phyloP scores from a whole-genome alignment of 768 basidiomycete species.

The Termitomyces heimii region DNA sequence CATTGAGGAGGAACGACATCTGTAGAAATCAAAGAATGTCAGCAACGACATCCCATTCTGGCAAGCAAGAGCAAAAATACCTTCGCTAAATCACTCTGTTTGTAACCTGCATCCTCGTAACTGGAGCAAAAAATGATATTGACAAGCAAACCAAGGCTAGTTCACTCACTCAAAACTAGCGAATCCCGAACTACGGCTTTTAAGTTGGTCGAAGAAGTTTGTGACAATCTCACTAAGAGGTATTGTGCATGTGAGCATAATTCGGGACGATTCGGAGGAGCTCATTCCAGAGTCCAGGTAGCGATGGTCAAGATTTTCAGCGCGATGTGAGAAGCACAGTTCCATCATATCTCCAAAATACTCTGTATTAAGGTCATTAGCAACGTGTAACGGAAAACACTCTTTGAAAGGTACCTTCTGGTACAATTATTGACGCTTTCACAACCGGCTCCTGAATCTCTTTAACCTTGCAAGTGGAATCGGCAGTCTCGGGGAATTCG shows the following conservation, averaged over 20 bases:
- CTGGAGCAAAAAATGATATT: conserved; percentile 32
- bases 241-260: conserved; percentile 78
- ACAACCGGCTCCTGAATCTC: conserved; percentile 91
- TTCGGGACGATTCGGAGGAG: conserved; percentile 47
- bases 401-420: conserved; percentile 56
- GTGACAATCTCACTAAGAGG: conserved; percentile 92
- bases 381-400: neutral
- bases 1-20: conserved; percentile 91
- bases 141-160: neutral
- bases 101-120: conserved; percentile 93
- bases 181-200: conserved; percentile 87
- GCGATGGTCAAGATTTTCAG: conserved; percentile 74
- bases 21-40: conserved; percentile 20
- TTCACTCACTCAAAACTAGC: conserved; percentile 80
- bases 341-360: conserved; percentile 97
- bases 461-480: conserved; percentile 53
- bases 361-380: conserved; percentile 37
- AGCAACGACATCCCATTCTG: neutral
- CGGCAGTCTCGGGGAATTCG: conserved; percentile 84
- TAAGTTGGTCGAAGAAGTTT: conserved; percentile 92
- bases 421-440: conserved; percentile 89
- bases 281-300: conserved; percentile 60
- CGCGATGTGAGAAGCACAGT: conserved; percentile 82
- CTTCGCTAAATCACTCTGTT: conserved; percentile 75
- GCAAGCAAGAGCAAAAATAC: conserved; percentile 28